Evolutionary conservation across 2,329 filamentous ascomycete genomes (phyloP), one percentile per base, ranked within the genome.

Genomic region (Monilinia fructicola): DNA sequence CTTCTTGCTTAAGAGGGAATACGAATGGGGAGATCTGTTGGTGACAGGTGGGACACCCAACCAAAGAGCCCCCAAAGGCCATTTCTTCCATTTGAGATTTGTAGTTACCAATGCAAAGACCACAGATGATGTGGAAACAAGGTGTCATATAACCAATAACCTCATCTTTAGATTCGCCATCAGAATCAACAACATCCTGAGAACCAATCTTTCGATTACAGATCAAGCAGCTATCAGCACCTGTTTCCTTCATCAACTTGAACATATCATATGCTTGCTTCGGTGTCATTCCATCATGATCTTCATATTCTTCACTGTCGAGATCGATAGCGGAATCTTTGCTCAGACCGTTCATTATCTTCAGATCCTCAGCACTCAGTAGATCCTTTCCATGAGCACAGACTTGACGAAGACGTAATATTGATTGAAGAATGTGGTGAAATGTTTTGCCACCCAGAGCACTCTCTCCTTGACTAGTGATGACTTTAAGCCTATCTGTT

Each of bases 341-440:
- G n/a, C 88, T 92, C 78, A 92, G 84, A 31, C 93, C 94, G 75
- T 93, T 90, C 61, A 94, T 86, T 4, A 90, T 83, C 71, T 90
- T 87, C 55, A 96, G 81, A 73, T 98, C 94, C 26, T 94, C 90
- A 46, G 93, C 87, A 66, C 88, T 91, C 3, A 99, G 83, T 10
- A 99, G 84, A 68, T 98, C 94, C 70, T 90, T 90, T n/a, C 95
- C 95, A 76, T 97, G 94, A 1, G 93, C 95, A 75, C 93, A 97
- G 62, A 98, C 90, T 52, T 96, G 84, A 12, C 95, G 91, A 23
- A 99, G 85, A 40, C 94, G 90, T 71, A 96, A 84, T 74, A 99
- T 97, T 5, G 92, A 91, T 71, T 95, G 93, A 68, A 99, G 80
- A 56, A 99, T 95, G 73, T 97, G 92, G 56, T 95, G 93, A 75